Evolutionary conservation across 2,329 filamentous ascomycete genomes (phyloP), one percentile per base, ranked within the genome.

Genomic region (Hymenoscyphus albidus): DNA sequence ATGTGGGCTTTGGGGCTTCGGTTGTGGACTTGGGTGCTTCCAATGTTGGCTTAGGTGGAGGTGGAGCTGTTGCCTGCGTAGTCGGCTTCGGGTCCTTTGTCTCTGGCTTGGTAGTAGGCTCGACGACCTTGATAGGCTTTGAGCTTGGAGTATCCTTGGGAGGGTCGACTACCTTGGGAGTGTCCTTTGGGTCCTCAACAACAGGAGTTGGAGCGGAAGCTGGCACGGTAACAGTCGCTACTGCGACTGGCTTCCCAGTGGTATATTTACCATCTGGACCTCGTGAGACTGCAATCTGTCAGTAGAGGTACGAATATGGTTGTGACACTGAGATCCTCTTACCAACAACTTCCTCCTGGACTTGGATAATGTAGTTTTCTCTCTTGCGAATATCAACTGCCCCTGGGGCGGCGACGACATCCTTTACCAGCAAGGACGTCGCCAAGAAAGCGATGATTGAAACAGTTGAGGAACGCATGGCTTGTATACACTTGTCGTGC

Each of bases 351-450:
- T 64, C 42, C 12, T 74, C 70, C 48, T 58, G 31, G 18, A 55
- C 57, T n/a, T 35, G 39, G 18, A 64, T 67, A 22, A 70, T 66
- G 10, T 67, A 35, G 22, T 69, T 62, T 3, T 42, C 67, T 64
- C 73, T 68, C 64, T 70, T 70, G 16, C 62, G 65, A 13, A 68
- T 51, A 55, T 64, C 54, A 44, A 64, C 64, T 22, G 65, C 68
- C 27, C 67, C 67, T 35, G 35, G 35, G 35, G 35, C 35, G 58
- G 70, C 70, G 18, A 71, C 39, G 58, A 67, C 69, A 62, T 71
- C 71, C 64, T 70, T 71, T 68, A 70, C 68, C 70, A 74, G 72
- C 69, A 75, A 71, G 70, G 71, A 71, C 16, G 71, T 62, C 39
- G 71, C 71, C 66, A 73, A 66, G 61, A 73, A 58, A 68, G 70